Percentiles rank a stretch among this genome's conserved stretches.
These are phyloP conservation scores for Metschnikowia picachoensis DNA, from an alignment of 805 yeast species.

Conservation along the genomic window DNA sequence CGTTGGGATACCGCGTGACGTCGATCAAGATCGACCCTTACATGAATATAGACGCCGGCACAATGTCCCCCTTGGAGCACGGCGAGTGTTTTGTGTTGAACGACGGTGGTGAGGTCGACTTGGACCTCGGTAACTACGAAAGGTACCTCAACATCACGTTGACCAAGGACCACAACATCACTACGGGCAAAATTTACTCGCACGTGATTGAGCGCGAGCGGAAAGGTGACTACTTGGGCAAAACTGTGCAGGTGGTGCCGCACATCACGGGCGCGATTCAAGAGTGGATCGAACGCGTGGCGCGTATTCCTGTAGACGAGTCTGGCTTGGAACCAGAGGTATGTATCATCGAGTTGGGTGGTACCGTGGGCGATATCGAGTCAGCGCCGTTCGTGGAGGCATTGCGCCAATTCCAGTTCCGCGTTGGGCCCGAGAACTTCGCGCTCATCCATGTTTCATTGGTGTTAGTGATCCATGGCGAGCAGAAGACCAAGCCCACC, in stretches of 20 bases:
- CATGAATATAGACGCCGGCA: conserved; percentile 99
- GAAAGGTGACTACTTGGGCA: conserved; percentile 95
- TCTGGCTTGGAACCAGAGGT: conserved; percentile 89
- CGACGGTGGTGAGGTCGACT: conserved; percentile 99
- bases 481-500: conserved; percentile 98
- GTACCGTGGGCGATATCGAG: conserved; percentile 99
- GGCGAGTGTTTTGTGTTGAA: conserved; percentile 97
- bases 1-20: conserved; percentile 91
- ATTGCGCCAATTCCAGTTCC: conserved; percentile 95
- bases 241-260: conserved; percentile 99
- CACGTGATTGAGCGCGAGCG: conserved; percentile 93
- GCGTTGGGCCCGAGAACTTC: conserved; percentile 91
- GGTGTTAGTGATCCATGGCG: conserved; percentile 97
- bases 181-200: conserved; percentile 96
- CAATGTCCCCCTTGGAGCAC: conserved; percentile 98
- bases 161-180: conserved; percentile 92
- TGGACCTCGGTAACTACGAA: conserved; percentile 97
- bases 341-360: conserved; percentile 96
- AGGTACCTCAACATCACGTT: conserved; percentile 91
- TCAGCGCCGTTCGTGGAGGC: conserved; percentile 99
- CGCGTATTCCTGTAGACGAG: conserved; percentile 86
- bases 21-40: conserved; percentile 98
- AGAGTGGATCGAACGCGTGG: conserved; percentile 95
- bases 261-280: conserved; percentile 96
- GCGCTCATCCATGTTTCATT: conserved; percentile 94